phyloP scores from a whole-genome alignment of 106 monocot species.

The Dioscorea alata region DNA sequence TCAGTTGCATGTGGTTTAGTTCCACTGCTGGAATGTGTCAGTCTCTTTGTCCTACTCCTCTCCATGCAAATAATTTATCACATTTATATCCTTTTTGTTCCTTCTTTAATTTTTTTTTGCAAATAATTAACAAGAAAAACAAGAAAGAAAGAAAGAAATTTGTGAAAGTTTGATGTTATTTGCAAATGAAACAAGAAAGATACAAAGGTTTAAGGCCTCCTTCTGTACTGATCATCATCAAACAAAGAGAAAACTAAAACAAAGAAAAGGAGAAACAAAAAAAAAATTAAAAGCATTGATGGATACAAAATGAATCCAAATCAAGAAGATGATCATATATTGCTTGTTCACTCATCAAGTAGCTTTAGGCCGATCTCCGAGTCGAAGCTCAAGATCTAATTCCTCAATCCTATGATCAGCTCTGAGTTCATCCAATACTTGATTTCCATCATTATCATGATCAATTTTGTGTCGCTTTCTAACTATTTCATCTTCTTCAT shows the following conservation, averaged over 20 bases:
- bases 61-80: too few relatives aligned
- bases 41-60: background rate
- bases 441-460: background rate
- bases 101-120: too few relatives aligned
- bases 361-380: constrained; percentile 31
- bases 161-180: too few relatives aligned
- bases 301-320: constrained; percentile 1
- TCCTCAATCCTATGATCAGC: constrained; percentile 13
- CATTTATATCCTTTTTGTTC: too few relatives aligned
- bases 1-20: constrained; percentile 12
- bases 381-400: constrained; percentile 71
- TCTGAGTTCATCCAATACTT: too few relatives aligned
- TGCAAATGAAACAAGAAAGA: too few relatives aligned
- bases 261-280: background rate
- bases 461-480: constrained; percentile 1
- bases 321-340: background rate
- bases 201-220: too few relatives aligned
- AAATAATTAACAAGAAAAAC: too few relatives aligned
- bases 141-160: too few relatives aligned
- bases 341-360: background rate
- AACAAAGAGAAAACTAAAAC: background rate
- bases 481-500: constrained; percentile 7
- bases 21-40: constrained; percentile 13
- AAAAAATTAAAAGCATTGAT: constrained; percentile 1
- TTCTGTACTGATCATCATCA: too few relatives aligned